Conservation (phyloP, 225 moss, liverwort and hornwort species). For the Takakia lepidozioides region DNA sequence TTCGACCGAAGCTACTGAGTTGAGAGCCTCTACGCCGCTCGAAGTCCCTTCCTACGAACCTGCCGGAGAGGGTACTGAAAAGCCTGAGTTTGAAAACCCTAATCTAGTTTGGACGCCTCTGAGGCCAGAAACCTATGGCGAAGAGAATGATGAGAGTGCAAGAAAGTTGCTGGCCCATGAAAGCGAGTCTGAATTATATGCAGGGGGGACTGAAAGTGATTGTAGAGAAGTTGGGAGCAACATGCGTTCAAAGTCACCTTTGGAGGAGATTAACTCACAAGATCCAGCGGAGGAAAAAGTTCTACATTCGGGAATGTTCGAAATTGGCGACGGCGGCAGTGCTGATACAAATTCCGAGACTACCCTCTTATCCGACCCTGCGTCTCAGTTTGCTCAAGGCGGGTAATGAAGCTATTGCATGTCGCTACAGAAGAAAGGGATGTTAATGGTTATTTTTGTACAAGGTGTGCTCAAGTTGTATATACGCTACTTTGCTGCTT, state of each 20-base stretch:
- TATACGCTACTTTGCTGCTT: too few species aligned
- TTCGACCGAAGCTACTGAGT: too few species aligned
- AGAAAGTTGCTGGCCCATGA: not conserved
- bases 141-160: not conserved
- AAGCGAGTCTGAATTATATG: not conserved
- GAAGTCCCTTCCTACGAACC: not conserved
- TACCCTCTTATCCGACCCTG: too few species aligned
- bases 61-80: not conserved
- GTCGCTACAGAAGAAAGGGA: too few species aligned
- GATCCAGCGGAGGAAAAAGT: too few species aligned
- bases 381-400: too few species aligned
- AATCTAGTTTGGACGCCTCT: not conserved
- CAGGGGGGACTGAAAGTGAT: not conserved
- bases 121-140: not conserved
- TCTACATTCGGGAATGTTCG: not conserved
- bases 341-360: too few species aligned
- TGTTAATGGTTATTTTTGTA: too few species aligned
- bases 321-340: constrained; percentile 4
- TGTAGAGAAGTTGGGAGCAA: not conserved
- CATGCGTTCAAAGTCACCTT: not conserved
- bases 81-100: constrained; percentile 5
- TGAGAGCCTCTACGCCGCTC: not conserved
- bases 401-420: too few species aligned
- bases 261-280: too few species aligned
- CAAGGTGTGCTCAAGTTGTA: too few species aligned